Percentiles rank a stretch among this genome's conserved stretches.
These are phyloP conservation scores for Euphrasia confusa DNA, from an alignment of 257 asterid genomes.

Conservation along the genomic window DNA sequence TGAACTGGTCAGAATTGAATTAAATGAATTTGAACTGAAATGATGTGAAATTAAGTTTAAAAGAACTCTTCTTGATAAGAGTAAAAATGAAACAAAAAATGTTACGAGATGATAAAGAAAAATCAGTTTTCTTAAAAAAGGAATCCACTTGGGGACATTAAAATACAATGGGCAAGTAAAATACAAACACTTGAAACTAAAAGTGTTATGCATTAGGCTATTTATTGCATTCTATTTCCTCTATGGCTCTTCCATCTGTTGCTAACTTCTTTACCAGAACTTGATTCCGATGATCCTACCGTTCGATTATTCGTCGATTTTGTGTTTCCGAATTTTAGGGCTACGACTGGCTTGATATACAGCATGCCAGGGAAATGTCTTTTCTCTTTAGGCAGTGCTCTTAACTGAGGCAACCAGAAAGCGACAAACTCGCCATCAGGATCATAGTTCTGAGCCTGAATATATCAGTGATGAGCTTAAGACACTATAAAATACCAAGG, in stretches of 20 bases:
- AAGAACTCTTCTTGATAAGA: no score
- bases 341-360: constrained; percentile 61
- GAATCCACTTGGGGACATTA: not conserved
- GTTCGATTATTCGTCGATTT: constrained; percentile 31
- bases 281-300: constrained; percentile 27
- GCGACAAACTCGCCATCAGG: constrained; percentile 82
- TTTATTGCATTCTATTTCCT: constrained; percentile 27
- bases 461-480: not conserved
- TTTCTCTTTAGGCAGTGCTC: constrained; percentile 62
- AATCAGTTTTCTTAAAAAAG: no score
- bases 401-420: constrained; percentile 72
- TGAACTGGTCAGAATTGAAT: no score
- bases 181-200: not conserved
- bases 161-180: not conserved
- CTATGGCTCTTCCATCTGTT: constrained; percentile 31
- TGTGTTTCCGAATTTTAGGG: constrained; percentile 60
- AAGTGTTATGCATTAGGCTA: not conserved
- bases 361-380: constrained; percentile 61
- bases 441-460: constrained; percentile 87
- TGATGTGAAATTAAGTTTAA: no score
- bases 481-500: not conserved
- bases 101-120: no score
- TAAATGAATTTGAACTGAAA: no score
- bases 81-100: no score
- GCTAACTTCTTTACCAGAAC: constrained; percentile 30